Conservation (phyloP, 371 early-diverging fungal genomes). For the Mucor saturninus region DNA sequence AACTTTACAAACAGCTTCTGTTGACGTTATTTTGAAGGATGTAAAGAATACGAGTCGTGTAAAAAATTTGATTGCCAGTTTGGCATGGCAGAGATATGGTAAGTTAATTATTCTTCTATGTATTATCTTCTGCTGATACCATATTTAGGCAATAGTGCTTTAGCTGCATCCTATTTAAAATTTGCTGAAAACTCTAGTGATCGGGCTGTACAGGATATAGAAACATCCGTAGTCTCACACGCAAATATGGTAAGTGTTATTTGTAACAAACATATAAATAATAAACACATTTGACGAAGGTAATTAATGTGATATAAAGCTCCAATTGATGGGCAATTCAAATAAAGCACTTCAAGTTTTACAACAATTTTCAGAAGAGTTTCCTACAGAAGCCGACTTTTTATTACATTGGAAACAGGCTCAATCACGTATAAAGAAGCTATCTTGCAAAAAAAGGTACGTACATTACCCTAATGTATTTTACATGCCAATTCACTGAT, state of each 20-base stretch:
- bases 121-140: neutral
- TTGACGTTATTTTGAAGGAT: slow-evolving; percentile 25
- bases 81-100: slow-evolving; percentile 38
- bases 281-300: neutral
- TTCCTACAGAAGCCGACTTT: slow-evolving; percentile 30
- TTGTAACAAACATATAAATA: neutral
- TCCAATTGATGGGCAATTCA: slow-evolving; percentile 30
- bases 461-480: neutral
- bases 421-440: slow-evolving; percentile 10
- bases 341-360: slow-evolving; percentile 30
- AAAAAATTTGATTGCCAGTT: slow-evolving; percentile 24
- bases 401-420: slow-evolving; percentile 38
- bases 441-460: slow-evolving; percentile 15
- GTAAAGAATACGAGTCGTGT: slow-evolving; percentile 28
- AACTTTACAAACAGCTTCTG: slow-evolving; percentile 17
- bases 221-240: slow-evolving; percentile 31
- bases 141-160: slow-evolving; percentile 18
- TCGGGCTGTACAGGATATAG: slow-evolving; percentile 31
- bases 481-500: too few species aligned
- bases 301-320: slow-evolving; percentile 16
- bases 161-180: slow-evolving; percentile 28
- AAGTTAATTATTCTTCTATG: neutral
- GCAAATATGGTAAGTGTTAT: slow-evolving; percentile 33
- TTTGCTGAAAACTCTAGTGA: slow-evolving; percentile 22
- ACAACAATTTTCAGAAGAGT: slow-evolving; percentile 21